These are phyloP conservation scores for Ceratocystis alfenasii DNA, from an alignment of 2,329 filamentous ascomycete species.

Conservation along the genomic window DNA sequence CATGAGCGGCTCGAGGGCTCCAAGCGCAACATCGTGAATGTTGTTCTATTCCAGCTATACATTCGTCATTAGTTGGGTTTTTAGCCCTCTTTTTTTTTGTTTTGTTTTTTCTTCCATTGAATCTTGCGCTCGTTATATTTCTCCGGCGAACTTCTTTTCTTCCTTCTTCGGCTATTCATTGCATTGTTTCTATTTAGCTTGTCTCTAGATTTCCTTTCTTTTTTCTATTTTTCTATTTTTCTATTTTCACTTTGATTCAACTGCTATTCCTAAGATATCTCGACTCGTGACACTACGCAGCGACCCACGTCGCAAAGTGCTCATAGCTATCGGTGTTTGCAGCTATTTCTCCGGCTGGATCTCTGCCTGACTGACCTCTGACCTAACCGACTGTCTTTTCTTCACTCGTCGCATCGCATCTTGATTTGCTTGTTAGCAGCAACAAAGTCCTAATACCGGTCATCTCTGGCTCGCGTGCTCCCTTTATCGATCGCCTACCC, in stretches of 20 bases:
- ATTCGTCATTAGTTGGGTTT: not conserved
- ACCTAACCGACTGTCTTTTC: too few relatives aligned
- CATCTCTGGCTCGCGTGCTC: not conserved
- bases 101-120: not conserved
- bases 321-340: not conserved
- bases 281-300: not conserved
- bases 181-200: not conserved
- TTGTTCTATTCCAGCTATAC: not conserved
- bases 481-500: not conserved
- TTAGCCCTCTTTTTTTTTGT: not conserved
- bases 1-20: not conserved
- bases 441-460: not conserved
- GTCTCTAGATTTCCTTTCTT: not conserved
- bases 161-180: not conserved
- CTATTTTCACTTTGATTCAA: not conserved
- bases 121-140: not conserved
- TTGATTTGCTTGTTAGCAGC: not conserved
- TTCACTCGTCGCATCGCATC: not conserved
- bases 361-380: not conserved
- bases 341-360: not conserved
- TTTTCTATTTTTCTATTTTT: not conserved
- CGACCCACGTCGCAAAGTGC: not conserved
- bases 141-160: not conserved
- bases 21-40: constrained; percentile 3
- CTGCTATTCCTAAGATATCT: constrained; percentile 1